Conservation (phyloP, 495 filamentous ascomycete species). For the Parachaetomium inaequale region DNA sequence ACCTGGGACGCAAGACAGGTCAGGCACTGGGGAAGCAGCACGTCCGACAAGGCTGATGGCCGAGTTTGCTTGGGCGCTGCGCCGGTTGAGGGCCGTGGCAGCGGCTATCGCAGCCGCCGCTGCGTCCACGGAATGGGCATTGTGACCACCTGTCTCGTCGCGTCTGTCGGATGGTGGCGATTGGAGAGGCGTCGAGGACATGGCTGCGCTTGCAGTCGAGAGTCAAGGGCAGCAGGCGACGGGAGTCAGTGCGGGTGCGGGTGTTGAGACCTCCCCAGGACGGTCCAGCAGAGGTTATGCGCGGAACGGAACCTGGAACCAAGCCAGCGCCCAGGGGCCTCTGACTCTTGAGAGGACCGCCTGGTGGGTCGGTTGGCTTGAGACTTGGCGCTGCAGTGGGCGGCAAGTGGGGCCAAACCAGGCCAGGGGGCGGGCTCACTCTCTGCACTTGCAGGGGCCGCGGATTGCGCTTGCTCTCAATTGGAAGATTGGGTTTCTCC, state of each 20-base stretch:
- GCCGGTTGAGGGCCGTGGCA: conserved; percentile 21
- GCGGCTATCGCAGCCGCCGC: conserved; percentile 26
- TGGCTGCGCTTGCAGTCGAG: conserved; percentile 17
- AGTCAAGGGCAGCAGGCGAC: not conserved
- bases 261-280: conserved; percentile 9
- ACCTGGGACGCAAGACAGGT: conserved; percentile 15
- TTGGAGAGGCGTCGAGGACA: conserved; percentile 17
- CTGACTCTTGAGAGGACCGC: not conserved
- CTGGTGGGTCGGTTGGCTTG: not conserved
- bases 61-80: conserved; percentile 24
- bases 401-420: conserved; percentile 11
- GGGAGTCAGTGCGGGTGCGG: not conserved
- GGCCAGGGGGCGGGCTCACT: not conserved
- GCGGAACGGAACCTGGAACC: not conserved
- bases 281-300: not conserved
- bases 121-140: conserved; percentile 19
- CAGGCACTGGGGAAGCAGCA: conserved; percentile 8
- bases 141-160: conserved; percentile 18
- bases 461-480: not conserved
- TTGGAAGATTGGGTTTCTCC: not conserved
- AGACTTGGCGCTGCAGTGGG: not conserved
- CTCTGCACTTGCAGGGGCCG: not conserved
- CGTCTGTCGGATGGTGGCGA: conserved; percentile 4
- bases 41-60: conserved; percentile 19
- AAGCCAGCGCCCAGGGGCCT: not conserved